A percentile compares a stretch with the other conserved stretches of the same genome.
These are phyloP conservation scores for Lasiodiplodia gonubiensis DNA, from an alignment of 2,329 filamentous ascomycete genomes.

Conservation along the genomic window DNA sequence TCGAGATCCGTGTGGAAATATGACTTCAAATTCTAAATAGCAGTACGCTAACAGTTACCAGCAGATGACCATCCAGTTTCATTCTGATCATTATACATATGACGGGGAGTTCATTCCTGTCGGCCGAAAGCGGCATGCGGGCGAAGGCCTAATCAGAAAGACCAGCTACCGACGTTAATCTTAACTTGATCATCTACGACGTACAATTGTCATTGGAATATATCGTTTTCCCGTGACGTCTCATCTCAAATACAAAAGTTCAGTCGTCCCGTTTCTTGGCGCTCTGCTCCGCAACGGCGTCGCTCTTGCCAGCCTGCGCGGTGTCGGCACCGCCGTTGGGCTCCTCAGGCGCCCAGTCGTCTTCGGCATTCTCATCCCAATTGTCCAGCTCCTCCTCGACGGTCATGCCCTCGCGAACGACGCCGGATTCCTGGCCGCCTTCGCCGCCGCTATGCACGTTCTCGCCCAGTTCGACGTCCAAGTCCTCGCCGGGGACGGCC, in stretches of 20 bases:
- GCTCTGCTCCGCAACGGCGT: conserved; percentile 3
- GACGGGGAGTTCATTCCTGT: not conserved
- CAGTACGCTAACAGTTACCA: not conserved
- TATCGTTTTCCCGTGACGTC: not conserved
- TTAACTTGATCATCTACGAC: not conserved
- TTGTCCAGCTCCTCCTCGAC: conserved; percentile 87
- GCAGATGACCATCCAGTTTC: not conserved
- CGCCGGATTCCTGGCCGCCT: conserved; percentile 66
- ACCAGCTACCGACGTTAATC: not conserved
- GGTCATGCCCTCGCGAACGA: conserved; percentile 50
- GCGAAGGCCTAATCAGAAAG: not conserved
- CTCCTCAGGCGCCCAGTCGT: conserved; percentile 66
- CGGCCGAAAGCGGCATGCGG: not conserved
- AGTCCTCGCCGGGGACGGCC: conserved; percentile 65
- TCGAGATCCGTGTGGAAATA: not conserved
- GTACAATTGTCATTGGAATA: not conserved
- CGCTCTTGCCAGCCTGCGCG: conserved; percentile 8
- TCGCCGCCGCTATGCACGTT: conserved; percentile 40
- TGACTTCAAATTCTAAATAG: not conserved
- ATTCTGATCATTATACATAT: conserved; percentile 16
- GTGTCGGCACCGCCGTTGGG: conserved; percentile 31
- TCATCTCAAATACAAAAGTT: conserved; percentile 12
- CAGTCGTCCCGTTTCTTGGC: conserved; percentile 25
- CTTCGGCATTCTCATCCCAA: conserved; percentile 85
- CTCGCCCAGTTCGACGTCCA: conserved; percentile 77